These are phyloP conservation scores for Termitomyces sp. DNA, from an alignment of 768 basidiomycete species.

Conservation along the genomic window DNA sequence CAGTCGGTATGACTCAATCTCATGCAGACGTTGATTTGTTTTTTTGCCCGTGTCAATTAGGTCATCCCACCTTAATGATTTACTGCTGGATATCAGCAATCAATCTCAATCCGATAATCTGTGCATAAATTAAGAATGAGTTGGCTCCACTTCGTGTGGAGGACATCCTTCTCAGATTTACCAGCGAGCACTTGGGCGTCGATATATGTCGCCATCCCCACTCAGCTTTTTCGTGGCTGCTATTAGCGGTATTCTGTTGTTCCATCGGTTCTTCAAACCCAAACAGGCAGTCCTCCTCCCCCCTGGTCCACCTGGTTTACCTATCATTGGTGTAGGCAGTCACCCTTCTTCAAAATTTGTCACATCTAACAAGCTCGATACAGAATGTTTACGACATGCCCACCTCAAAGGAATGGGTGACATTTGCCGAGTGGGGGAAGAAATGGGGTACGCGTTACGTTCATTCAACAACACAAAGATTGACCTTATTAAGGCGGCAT, in stretches of 20 bases:
- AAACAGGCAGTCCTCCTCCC: slow-evolving; percentile 21
- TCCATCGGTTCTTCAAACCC: slow-evolving; percentile 16
- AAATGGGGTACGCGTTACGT: slow-evolving; percentile 36
- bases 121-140: not conserved
- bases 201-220: not conserved
- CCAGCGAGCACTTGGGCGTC: not conserved
- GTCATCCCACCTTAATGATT: no score
- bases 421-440: slow-evolving; percentile 45
- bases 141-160: not conserved
- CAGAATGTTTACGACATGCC: slow-evolving; percentile 48
- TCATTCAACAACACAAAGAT: not conserved
- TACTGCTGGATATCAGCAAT: no score
- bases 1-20: no score
- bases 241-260: slow-evolving; percentile 1
- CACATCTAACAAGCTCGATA: not conserved
- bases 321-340: slow-evolving; percentile 7
- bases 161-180: not conserved
- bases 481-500: slow-evolving; percentile 27
- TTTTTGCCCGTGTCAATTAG: no score
- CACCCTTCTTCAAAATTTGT: not conserved
- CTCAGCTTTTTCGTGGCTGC: slow-evolving; percentile 1
- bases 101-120: no score
- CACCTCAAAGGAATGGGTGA: slow-evolving; percentile 36
- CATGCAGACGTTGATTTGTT: no score
- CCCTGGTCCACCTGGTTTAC: slow-evolving; percentile 34